Conservation (phyloP, 305 asterid species). For the Withania somnifera region DNA sequence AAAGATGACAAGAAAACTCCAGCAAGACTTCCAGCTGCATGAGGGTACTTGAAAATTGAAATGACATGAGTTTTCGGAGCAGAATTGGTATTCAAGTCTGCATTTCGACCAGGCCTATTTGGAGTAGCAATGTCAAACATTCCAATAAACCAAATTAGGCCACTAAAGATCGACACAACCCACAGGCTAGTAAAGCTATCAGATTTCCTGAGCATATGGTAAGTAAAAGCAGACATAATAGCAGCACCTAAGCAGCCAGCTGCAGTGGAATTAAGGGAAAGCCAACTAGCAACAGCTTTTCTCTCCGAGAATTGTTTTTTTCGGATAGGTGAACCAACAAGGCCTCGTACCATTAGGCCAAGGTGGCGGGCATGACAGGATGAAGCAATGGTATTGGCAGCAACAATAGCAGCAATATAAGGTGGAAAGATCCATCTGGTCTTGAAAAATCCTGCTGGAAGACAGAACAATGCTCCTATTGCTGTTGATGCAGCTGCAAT, state of each 20-base stretch:
- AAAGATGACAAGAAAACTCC: constrained; percentile 73
- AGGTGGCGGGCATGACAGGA: constrained; percentile 68
- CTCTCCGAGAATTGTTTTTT: constrained; percentile 36
- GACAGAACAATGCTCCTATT: constrained; percentile 79
- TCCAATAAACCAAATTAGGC: constrained; percentile 68
- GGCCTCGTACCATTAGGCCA: constrained; percentile 61
- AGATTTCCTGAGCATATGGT: constrained; percentile 51
- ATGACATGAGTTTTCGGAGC: constrained; percentile 29
- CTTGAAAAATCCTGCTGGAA: constrained; percentile 67
- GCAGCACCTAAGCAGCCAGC: constrained; percentile 76
- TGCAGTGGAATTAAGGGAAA: constrained; percentile 62
- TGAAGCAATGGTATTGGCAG: constrained; percentile 53
- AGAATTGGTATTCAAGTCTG: constrained; percentile 14
- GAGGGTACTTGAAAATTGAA: constrained; percentile 63
- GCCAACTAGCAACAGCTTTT: constrained; percentile 46
- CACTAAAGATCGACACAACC: constrained; percentile 86
- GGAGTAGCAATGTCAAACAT: constrained; percentile 46
- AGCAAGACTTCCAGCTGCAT: constrained; percentile 66
- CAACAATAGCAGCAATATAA: constrained; percentile 51
- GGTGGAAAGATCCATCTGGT: constrained; percentile 71
- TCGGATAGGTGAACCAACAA: constrained; percentile 39
- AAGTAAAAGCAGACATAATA: constrained; percentile 56
- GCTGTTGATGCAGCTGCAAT: constrained; percentile 65
- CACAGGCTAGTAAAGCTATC: constrained; percentile 65
- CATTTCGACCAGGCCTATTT: constrained; percentile 20